Conservation (phyloP, 2,329 filamentous ascomycete species). For the Colletotrichum theobromicola region DNA sequence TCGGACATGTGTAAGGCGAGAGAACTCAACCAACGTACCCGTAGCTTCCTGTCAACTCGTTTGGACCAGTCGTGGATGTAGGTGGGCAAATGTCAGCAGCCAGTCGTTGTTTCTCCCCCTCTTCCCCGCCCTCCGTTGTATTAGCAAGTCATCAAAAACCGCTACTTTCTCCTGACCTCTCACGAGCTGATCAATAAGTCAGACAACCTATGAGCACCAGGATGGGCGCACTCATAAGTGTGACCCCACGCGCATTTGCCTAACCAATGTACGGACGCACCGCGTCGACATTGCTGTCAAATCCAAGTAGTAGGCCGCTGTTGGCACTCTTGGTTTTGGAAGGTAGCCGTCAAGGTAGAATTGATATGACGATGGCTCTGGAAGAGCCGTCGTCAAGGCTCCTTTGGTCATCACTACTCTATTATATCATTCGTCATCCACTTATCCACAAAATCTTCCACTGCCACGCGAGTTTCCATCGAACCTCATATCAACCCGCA, state of each 20-base stretch:
- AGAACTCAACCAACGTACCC: neutral
- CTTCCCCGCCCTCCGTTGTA: too few species aligned
- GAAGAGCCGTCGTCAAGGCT: neutral
- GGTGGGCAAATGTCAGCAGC: neutral
- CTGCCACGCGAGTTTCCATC: neutral
- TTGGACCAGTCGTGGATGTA: too few species aligned
- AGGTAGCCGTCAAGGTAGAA: neutral
- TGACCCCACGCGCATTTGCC: neutral
- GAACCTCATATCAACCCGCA: neutral
- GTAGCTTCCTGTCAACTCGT: neutral
- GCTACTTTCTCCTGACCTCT: too few species aligned
- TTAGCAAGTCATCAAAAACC: too few species aligned
- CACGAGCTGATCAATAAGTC: too few species aligned
- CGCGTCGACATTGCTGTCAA: neutral
- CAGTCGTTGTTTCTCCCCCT: too few species aligned
- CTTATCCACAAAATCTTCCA: neutral
- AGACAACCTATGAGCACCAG: neutral
- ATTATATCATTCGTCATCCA: neutral
- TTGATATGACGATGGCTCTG: neutral
- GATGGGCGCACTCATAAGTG: neutral
- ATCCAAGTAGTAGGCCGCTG: neutral
- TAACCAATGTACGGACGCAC: neutral
- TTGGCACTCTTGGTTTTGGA: neutral
- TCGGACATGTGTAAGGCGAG: neutral
- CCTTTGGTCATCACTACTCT: constrained; percentile 4